Evolutionary conservation across 2,329 filamentous ascomycete species (phyloP).

Genomic region (Aspergillus chevalieri): DNA sequence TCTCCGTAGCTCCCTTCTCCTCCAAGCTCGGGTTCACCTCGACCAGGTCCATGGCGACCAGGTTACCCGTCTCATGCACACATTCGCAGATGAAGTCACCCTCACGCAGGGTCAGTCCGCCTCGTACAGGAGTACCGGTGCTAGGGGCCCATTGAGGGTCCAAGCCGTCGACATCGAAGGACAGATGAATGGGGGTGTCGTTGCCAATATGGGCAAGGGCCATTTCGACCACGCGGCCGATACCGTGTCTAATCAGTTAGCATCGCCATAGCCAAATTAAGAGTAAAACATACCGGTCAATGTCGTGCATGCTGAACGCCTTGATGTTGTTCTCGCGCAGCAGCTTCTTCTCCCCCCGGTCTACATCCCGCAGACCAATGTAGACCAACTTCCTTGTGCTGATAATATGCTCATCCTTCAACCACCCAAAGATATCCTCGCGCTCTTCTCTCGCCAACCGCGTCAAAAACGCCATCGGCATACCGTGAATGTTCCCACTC

Average conservation of each 20-base stretch:
- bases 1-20: slow-evolving; percentile 68
- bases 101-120: slow-evolving; percentile 86
- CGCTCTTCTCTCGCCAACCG: slow-evolving; percentile 72
- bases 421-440: slow-evolving; percentile 83
- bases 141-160: slow-evolving; percentile 95
- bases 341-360: slow-evolving; percentile 88
- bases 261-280: not conserved
- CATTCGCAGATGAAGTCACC: slow-evolving; percentile 94
- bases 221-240: slow-evolving; percentile 95
- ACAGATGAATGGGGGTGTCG: slow-evolving; percentile 94
- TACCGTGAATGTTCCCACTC: slow-evolving; percentile 94
- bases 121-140: slow-evolving; percentile 90
- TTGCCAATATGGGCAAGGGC: slow-evolving; percentile 90
- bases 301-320: slow-evolving; percentile 97
- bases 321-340: slow-evolving; percentile 83
- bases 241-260: slow-evolving; percentile 62
- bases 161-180: slow-evolving; percentile 92
- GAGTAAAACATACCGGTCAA: slow-evolving; percentile 63
- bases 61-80: slow-evolving; percentile 70
- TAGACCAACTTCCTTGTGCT: slow-evolving; percentile 86
- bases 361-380: slow-evolving; percentile 90
- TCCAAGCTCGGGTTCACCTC: slow-evolving; percentile 73
- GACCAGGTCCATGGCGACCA: slow-evolving; percentile 75
- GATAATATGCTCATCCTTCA: slow-evolving; percentile 55
- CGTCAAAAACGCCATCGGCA: slow-evolving; percentile 90